Evolutionary conservation across 345 rosid genomes (phyloP).

Genomic region (Boechera stricta): DNA sequence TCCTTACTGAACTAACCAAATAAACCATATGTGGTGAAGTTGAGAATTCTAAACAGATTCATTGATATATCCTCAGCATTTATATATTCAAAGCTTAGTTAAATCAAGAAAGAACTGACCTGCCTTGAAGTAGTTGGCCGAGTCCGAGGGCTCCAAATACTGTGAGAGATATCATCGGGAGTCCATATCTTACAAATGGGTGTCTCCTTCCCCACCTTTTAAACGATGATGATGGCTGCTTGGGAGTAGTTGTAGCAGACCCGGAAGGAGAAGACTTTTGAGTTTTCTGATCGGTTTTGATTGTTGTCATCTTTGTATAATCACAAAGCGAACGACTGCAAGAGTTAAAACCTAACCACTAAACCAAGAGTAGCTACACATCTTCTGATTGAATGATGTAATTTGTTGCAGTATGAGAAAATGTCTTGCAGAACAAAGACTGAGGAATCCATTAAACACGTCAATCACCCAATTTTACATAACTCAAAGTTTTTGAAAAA

Average conservation of each 20-base stretch:
- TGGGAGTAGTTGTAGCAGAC: slow-evolving; percentile 30
- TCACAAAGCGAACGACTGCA: slow-evolving; percentile 32
- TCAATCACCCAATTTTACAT: not conserved
- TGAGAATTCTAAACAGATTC: not conserved
- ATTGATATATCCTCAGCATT: not conserved
- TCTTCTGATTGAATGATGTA: not conserved
- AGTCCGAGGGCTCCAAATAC: slow-evolving; percentile 83
- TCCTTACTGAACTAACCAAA: slow-evolving; percentile 75
- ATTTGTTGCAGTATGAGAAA: not conserved
- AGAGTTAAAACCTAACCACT: slow-evolving; percentile 1
- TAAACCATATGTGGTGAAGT: not conserved
- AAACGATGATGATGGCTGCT: slow-evolving; percentile 50
- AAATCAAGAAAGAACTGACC: slow-evolving; percentile 53
- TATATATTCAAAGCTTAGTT: not conserved
- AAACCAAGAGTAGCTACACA: not conserved
- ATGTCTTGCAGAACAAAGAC: not conserved
- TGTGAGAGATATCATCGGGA: slow-evolving; percentile 93
- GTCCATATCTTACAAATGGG: slow-evolving; percentile 68
- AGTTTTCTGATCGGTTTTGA: slow-evolving; percentile 39
- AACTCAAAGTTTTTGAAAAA: not conserved
- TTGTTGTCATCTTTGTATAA: slow-evolving; percentile 44
- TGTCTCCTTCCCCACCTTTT: slow-evolving; percentile 86
- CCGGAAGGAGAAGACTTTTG: slow-evolving; percentile 38
- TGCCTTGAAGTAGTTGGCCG: slow-evolving; percentile 92
- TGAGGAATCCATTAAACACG: slow-evolving; percentile 2